These are phyloP conservation scores for Diaporthe nobilis DNA, from an alignment of 2,329 filamentous ascomycete species.

Conservation along the genomic window DNA sequence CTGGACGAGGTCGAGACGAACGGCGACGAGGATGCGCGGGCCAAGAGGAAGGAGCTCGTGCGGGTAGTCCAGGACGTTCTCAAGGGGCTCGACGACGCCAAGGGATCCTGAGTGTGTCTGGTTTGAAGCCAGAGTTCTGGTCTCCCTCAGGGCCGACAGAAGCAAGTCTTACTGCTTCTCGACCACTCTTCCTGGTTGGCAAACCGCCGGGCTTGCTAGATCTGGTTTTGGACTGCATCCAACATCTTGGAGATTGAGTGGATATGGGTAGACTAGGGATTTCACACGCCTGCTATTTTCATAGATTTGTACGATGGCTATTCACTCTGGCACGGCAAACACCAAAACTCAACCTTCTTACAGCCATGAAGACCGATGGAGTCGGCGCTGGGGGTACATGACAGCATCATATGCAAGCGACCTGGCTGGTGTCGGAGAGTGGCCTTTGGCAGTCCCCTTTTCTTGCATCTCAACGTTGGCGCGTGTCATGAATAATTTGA, in stretches of 20 bases:
- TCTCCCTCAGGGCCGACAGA: background rate
- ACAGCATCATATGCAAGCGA: background rate
- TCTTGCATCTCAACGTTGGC: background rate
- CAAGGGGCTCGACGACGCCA: slow-evolving; percentile 71
- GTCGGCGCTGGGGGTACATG: background rate
- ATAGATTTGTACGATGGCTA: slow-evolving; percentile 15
- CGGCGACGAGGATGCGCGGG: slow-evolving; percentile 75
- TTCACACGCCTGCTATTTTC: slow-evolving; percentile 1
- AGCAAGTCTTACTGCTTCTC: background rate
- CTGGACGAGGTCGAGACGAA: slow-evolving; percentile 82
- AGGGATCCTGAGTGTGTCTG: slow-evolving; percentile 5
- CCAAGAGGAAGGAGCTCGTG: slow-evolving; percentile 80
- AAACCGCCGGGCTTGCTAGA: background rate
- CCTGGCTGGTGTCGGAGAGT: background rate
- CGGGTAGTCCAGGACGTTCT: slow-evolving; percentile 77
- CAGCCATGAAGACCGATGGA: background rate
- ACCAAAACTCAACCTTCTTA: background rate
- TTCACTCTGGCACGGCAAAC: background rate
- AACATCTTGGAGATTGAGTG: background rate
- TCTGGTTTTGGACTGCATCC: background rate
- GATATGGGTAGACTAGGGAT: background rate
- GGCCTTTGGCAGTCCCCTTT: background rate
- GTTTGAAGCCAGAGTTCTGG: background rate
- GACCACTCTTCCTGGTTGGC: background rate
- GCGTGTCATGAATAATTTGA: background rate